Evolutionary conservation across 148 eudicot species (phyloP).

Genomic region (Silene uniflora): DNA sequence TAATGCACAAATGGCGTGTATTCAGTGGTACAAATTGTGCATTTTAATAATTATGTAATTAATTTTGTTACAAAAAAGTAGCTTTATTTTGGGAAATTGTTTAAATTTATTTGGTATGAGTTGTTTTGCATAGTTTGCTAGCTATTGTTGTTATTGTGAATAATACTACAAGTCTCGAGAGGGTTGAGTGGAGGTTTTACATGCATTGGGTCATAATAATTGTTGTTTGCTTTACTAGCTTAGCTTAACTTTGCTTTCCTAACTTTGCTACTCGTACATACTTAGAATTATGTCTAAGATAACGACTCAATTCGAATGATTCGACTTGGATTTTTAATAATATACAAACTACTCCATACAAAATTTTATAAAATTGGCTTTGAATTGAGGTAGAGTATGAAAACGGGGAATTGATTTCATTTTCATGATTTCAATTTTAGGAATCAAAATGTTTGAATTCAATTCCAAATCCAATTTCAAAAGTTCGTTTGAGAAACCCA

Average conservation of each 20-base stretch:
- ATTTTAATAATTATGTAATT: background rate
- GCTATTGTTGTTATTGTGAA: background rate
- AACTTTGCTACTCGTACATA: background rate
- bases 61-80: background rate
- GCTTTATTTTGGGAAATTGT: background rate
- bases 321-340: too few species aligned
- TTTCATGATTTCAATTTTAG: too few species aligned
- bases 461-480: too few species aligned
- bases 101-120: constrained; percentile 14
- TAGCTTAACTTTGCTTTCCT: background rate
- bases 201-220: constrained; percentile 14
- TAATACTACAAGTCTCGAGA: constrained; percentile 1
- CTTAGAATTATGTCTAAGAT: too few species aligned
- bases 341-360: too few species aligned
- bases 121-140: constrained; percentile 25
- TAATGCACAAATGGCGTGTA: constrained; percentile 26
- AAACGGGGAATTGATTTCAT: too few species aligned
- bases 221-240: background rate
- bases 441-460: too few species aligned
- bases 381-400: too few species aligned
- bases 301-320: too few species aligned
- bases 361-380: too few species aligned
- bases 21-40: constrained; percentile 8
- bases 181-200: constrained; percentile 2
- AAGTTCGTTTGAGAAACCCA: too few species aligned